A percentile compares a stretch with the other conserved stretches of the same genome.
Conservation (phyloP, 2,329 filamentous ascomycete species). For the Verticillium longisporum region DNA sequence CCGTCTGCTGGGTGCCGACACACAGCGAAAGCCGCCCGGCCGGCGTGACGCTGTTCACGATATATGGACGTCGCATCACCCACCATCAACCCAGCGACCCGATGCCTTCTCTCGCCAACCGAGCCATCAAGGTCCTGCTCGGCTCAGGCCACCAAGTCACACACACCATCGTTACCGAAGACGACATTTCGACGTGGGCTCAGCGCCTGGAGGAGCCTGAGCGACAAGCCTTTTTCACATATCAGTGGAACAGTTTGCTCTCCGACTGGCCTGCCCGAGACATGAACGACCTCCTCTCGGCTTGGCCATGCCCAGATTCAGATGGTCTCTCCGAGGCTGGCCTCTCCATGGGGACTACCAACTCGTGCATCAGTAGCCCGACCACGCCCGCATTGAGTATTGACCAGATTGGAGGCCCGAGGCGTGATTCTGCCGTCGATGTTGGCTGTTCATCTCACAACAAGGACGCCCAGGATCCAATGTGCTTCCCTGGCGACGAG, state of each 20-base stretch:
- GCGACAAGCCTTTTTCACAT: not conserved
- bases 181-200: not conserved
- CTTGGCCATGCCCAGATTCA: not conserved
- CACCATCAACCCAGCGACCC: not conserved
- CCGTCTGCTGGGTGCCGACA: slow-evolving; percentile 11
- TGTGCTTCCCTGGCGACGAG: not conserved
- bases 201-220: not conserved
- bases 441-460: not conserved
- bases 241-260: not conserved
- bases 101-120: not conserved
- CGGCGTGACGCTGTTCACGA: not conserved
- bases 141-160: not conserved
- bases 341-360: not conserved
- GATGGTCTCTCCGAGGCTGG: not conserved
- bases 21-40: not conserved
- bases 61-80: not conserved
- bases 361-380: not conserved
- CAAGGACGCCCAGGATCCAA: not conserved
- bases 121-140: not conserved
- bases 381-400: not conserved
- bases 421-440: not conserved
- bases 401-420: not conserved
- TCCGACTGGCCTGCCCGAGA: not conserved
- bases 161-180: not conserved
- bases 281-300: not conserved